Percentiles rank a stretch among this genome's conserved stretches.
Evolutionary conservation across 2,329 filamentous ascomycete species (phyloP).

Genomic region (Pyrenophora teres): DNA sequence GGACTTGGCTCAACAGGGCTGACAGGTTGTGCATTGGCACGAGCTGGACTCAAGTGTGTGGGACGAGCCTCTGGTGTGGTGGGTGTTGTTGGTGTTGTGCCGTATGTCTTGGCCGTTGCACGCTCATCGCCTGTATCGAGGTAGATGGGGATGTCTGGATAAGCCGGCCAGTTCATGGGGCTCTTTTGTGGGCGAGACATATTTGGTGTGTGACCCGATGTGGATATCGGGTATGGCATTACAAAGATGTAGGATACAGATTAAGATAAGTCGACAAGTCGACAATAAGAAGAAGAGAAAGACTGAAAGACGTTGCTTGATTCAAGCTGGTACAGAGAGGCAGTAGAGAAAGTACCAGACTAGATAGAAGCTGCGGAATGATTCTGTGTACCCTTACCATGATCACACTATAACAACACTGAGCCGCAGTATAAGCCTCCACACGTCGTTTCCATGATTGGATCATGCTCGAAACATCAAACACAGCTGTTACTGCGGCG

Average conservation of each 20-base stretch:
- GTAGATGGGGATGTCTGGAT: constrained; percentile 33
- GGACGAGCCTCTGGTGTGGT: constrained; percentile 24
- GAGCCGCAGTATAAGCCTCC: constrained; percentile 19
- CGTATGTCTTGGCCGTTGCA: constrained; percentile 19
- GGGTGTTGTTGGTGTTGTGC: constrained; percentile 28
- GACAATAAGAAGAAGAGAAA: neutral
- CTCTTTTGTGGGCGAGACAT: constrained; percentile 11
- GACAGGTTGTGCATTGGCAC: neutral
- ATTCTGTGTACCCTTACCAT: constrained; percentile 18
- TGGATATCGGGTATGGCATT: constrained; percentile 26
- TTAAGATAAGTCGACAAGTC: neutral
- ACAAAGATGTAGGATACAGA: constrained; percentile 7
- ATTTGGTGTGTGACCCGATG: constrained; percentile 2
- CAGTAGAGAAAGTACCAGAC: constrained; percentile 5
- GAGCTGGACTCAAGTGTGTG: constrained; percentile 3
- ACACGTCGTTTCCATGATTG: constrained; percentile 17
- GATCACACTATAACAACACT: constrained; percentile 22
- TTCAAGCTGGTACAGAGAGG: neutral
- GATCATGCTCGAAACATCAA: constrained; percentile 28
- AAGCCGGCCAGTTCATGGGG: constrained; percentile 25
- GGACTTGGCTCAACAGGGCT: constrained; percentile 13
- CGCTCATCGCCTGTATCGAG: constrained; percentile 27
- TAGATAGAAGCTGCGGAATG: constrained; percentile 13
- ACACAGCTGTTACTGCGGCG: constrained; percentile 26
- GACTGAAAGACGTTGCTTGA: neutral